Evolutionary conservation across 208 protist genomes (phyloP), one percentile per base, ranked within the genome.

Genomic region (Naegleria lovaniensis): DNA sequence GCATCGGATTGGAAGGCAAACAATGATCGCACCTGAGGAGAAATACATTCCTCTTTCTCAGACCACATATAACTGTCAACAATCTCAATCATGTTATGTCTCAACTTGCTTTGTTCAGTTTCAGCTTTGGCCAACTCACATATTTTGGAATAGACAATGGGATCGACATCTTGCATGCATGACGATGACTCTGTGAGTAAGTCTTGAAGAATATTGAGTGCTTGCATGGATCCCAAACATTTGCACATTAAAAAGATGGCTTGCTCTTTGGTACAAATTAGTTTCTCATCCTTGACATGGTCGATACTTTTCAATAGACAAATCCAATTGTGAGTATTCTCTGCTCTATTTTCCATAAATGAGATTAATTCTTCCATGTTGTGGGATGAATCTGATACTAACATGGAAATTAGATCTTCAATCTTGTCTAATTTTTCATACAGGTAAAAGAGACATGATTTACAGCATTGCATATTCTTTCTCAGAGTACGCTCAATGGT

Each of bases 61-160:
- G 83, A 87, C 83, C 83, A 87, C 83, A 87, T 87, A 39, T 87
- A 87, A 48, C 83, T 87, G 19, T 87, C 83, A 13, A 52, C 7
- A 9, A 38, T 51, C 29, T 87, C 83, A n/a, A 87, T 40, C 19
- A 87, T 29, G 29, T 87, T 36, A 38, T 87, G 83, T 87, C 40
- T 87, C 38, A 87, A 48, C 39, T 87, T 87, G 83, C 40, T 52
- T 51, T 87, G 83, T 51, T 87, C 40, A 22, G 83, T 33, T 87
- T 87, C 83, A 16, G 36, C 33, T 40, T n/a, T 41, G 9, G 83
- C 36, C 11, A 87, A 87, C 29, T 87, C 38, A 25, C 36, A 87
- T 22, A 87, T 52, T 48, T 87, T 87, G 0, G 15, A 51, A n/a
- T 87, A 87, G 11, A 87, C 43, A 15, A 41, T 87, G 2, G 41